Conservation (phyloP, 331 rosid genomes). For the Erythrophleum ivorense region DNA sequence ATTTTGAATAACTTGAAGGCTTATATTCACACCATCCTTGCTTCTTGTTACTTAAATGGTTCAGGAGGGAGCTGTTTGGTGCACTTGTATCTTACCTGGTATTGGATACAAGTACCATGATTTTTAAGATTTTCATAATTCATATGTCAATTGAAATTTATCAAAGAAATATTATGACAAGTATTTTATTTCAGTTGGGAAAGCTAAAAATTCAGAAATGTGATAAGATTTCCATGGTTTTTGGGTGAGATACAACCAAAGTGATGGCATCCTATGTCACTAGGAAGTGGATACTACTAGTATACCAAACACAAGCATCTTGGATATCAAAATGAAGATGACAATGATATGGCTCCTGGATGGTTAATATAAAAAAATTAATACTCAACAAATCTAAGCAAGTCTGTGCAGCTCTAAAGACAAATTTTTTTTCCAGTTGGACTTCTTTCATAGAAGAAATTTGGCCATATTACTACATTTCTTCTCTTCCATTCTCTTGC, state of each 20-base stretch:
- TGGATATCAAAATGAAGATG: not conserved
- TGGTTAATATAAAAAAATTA: conserved; percentile 7
- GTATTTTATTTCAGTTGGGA: not conserved
- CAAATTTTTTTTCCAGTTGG: not conserved
- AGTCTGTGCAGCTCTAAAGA: conserved; percentile 17
- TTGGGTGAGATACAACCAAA: not conserved
- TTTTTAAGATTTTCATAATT: not conserved
- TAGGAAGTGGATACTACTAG: not conserved
- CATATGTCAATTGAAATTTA: not conserved
- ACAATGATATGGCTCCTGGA: not conserved
- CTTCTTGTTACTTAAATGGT: conserved; percentile 31
- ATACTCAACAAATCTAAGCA: not conserved
- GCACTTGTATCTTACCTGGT: not conserved
- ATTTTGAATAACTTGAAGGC: not conserved
- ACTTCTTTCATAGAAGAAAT: conserved; percentile 3
- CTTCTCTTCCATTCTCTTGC: not conserved
- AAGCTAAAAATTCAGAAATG: not conserved
- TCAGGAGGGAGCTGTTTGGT: not conserved
- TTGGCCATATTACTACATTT: conserved; percentile 21
- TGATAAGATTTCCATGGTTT: not conserved
- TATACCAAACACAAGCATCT: not conserved
- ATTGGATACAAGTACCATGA: not conserved
- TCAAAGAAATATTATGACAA: not conserved
- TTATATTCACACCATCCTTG: not conserved
- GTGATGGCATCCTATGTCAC: not conserved